Evolutionary conservation across 116 monocot species (phyloP).

Genomic region (Phalaenopsis hybrid): DNA sequence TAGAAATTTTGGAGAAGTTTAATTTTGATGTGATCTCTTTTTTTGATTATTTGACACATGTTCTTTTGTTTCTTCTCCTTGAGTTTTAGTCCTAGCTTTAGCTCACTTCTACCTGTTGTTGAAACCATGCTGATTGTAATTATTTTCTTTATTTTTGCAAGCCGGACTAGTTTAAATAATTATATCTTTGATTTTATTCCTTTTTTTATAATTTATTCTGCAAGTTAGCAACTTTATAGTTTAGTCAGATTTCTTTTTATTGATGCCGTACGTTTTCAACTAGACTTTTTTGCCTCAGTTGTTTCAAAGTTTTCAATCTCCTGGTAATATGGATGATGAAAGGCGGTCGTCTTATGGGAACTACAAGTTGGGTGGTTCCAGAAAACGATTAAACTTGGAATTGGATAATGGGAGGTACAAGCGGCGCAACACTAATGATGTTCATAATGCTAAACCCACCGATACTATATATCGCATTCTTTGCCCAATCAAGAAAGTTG

Average conservation of each 20-base stretch:
- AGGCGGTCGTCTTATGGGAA: constrained; percentile 16
- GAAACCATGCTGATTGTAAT: background rate
- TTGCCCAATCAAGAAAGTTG: constrained; percentile 70
- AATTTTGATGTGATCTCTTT: background rate
- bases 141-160: background rate
- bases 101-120: background rate
- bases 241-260: background rate
- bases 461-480: constrained; percentile 71
- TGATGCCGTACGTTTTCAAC: background rate
- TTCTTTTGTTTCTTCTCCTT: background rate
- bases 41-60: background rate
- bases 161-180: background rate
- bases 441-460: constrained; percentile 29
- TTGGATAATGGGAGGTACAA: constrained; percentile 42
- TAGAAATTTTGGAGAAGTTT: background rate
- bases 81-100: background rate
- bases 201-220: background rate
- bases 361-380: constrained; percentile 17
- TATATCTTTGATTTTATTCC: background rate
- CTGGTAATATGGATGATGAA: constrained; percentile 30
- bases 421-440: constrained; percentile 20
- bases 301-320: background rate
- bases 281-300: background rate
- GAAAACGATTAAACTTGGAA: constrained; percentile 23
- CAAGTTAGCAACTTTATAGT: background rate